Evolutionary conservation across 768 basidiomycete species (phyloP), one percentile per base, ranked within the genome.

Genomic region (Rhodotorula graminis): DNA sequence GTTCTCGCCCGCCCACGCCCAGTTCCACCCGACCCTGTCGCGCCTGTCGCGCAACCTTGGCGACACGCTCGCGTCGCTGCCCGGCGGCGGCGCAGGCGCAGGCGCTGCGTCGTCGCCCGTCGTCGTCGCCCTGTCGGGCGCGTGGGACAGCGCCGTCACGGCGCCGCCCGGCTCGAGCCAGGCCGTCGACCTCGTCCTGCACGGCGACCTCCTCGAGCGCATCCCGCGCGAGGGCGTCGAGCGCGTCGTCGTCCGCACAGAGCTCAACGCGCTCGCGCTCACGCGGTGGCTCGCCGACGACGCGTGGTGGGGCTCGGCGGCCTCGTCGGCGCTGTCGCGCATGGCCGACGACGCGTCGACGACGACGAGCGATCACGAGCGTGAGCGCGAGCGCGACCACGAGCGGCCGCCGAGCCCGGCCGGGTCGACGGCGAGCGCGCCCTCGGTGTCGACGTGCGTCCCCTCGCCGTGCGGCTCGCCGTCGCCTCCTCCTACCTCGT

Each of bases 251-350:
- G 31, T 71, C 49, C 42, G 49, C 33, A 66, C 70, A 1, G 70
- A 71, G 56, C 49, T 71, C 53, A 71, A 71, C 47, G 46, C 70
- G 60, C 29, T 71, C 2, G 70, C 70, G 12, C 58, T 71, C 46
- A 33, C 29, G 25, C 49, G 25, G 49, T 71, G 70, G 70, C 12
- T 71, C 25, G 61, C 47, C 12, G 56, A 65, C n/a, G 55, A 46
- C 23, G 49, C 1, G 37, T 44, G 47, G 31, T 62, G 47, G 55
- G 25, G 19, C 2, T 23, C 27, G 2, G n/a, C n/a, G n/a, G n/a
- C n/a, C n/a, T 19, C 42, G 6, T 46, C 44, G 37, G 37, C 37
- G 37, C 15, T 12, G 44, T 46, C 44, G 37, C 37, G 37, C 37
- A 9, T 14, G 44, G 15, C 14, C 14, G 44, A 18, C 6, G 14